Conservation (phyloP, 331 rosid genomes). For the Saraca asoca region DNA sequence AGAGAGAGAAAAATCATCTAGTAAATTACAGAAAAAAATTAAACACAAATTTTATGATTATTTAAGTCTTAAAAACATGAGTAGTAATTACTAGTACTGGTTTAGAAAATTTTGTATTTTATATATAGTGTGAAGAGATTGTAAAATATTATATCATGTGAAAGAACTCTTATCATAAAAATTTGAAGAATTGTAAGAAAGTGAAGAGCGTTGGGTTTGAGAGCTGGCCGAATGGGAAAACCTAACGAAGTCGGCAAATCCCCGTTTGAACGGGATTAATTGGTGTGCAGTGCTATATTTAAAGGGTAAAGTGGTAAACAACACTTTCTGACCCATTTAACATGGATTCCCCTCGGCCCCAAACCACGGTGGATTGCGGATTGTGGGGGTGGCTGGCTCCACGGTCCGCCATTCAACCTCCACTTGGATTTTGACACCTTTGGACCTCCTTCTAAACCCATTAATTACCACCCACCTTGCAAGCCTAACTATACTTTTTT, state of each 20-base stretch:
- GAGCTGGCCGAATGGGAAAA: conserved; percentile 29
- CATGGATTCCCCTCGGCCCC: conserved; percentile 24
- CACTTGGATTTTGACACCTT: background rate
- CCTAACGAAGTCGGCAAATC: conserved; percentile 50
- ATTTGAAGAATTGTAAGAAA: background rate
- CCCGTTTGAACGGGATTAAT: conserved; percentile 50
- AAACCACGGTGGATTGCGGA: conserved; percentile 29
- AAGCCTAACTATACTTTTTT: background rate
- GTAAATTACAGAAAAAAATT: no score
- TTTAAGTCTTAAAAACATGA: no score
- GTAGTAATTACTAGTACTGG: no score
- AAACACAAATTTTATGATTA: no score
- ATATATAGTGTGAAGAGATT: no score
- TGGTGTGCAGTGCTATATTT: conserved; percentile 22
- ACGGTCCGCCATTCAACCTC: conserved; percentile 34
- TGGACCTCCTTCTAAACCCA: no score
- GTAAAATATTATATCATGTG: no score
- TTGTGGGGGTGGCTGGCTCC: conserved; percentile 54
- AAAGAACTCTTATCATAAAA: no score
- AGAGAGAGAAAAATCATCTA: no score
- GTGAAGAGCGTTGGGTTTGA: conserved; percentile 31
- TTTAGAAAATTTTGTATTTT: no score
- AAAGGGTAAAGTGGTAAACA: background rate
- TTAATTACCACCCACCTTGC: background rate
- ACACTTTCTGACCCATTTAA: conserved; percentile 31